Evolutionary conservation across 192 early-diverging fungal species (phyloP), one percentile per base, ranked within the genome.

Genomic region (Entomortierella chlamydospora): DNA sequence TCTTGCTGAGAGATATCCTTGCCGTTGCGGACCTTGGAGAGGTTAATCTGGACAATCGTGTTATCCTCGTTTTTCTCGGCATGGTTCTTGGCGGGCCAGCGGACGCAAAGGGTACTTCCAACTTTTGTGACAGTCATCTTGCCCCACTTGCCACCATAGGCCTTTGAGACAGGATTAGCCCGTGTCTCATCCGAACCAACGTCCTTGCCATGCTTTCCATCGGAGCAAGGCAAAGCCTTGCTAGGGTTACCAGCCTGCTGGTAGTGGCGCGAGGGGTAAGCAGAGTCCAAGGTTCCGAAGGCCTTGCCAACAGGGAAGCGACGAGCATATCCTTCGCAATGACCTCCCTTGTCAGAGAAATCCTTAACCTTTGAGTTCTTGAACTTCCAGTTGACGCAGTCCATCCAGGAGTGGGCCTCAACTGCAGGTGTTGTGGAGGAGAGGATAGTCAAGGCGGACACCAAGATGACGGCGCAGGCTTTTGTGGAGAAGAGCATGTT

Each of bases 1-100:
- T 61, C 42, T 22, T 53, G 39, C 23, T 70, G 76, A 8, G 33
- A 28, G 2, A 50, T 41, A 15, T 79, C 76, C 3, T 49, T 39
- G 2, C 62, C 39, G 20, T 65, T 58, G 4, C 31, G 26, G 54
- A 23, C 50, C 62, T 79, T 79, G 53, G 68, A 64, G 20, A 79
- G 25, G 57, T 79, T 79, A 45, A 79, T 79, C 76, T 70, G 62
- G 6, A 79, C 76, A 37, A 45, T 56, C 12, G 57, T 70, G 26
- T 79, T 60, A n/a, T 56, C 61, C 52, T 79, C 76, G 47, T 79
- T 79, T 28, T 66, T 60, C 42, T 65, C 53, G 7, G 76, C 76
- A 34, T 79, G 76, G 76, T 79, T 79, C 68, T 79, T 79, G 60
- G 76, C 76, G 1, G 76, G 76, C 76, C 76, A 79, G 17, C 76